phyloP scores from a whole-genome alignment of 23 red algal genomes.

The Gracilaria vermiculophylla region DNA sequence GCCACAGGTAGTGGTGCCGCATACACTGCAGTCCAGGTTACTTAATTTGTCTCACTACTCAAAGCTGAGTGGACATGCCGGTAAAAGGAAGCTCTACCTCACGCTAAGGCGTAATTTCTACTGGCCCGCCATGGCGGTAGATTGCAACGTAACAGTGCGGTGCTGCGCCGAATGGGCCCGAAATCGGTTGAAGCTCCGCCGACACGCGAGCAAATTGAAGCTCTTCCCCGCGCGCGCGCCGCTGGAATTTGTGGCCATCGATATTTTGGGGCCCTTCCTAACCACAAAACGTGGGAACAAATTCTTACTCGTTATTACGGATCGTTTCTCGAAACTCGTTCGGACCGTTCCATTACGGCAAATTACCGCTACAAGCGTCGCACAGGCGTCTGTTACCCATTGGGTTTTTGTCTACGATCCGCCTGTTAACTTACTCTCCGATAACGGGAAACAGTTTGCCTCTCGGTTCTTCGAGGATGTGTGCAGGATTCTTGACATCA shows the following conservation, averaged over 20 bases:
- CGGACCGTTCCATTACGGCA: background rate
- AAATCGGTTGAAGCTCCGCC: too few species aligned
- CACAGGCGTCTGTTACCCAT: background rate
- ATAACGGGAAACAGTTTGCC: background rate
- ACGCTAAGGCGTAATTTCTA: background rate
- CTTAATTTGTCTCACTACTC: background rate
- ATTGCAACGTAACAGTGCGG: background rate
- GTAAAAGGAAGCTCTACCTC: background rate
- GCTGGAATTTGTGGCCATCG: background rate
- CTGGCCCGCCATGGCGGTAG: background rate
- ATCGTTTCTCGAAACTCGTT: background rate
- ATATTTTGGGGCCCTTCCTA: background rate
- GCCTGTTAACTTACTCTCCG: background rate
- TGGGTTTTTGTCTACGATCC: background rate
- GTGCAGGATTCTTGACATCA: background rate
- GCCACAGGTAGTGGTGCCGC: slow-evolving; percentile 1
- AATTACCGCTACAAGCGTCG: background rate
- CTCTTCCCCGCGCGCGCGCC: background rate
- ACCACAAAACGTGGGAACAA: background rate
- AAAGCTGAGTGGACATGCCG: background rate
- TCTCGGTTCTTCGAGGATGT: too few species aligned
- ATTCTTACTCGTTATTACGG: background rate
- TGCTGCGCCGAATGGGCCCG: too few species aligned
- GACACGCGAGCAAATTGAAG: too few species aligned
- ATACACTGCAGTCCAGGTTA: background rate